phyloP scores from a whole-genome alignment of 1,284 basidiomycete genomes.

The Grifola frondosa region DNA sequence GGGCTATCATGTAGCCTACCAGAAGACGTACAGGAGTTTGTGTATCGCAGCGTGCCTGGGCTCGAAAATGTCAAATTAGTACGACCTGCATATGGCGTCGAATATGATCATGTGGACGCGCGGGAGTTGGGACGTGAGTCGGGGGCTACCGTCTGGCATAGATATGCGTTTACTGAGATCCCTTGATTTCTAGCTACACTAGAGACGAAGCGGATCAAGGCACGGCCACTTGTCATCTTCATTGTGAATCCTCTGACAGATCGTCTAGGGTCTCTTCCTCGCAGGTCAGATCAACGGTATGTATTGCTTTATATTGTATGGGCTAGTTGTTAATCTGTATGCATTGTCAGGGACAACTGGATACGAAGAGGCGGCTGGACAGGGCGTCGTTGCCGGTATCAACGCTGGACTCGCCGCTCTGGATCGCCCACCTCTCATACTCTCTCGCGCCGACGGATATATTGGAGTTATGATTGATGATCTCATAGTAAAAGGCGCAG shows the following conservation, averaged over 20 bases:
- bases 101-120: slow-evolving; percentile 91
- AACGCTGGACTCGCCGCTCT: slow-evolving; percentile 79
- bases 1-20: slow-evolving; percentile 87
- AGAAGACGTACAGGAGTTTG: slow-evolving; percentile 74
- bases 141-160: background rate
- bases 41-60: slow-evolving; percentile 83
- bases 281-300: slow-evolving; percentile 86
- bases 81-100: slow-evolving; percentile 86
- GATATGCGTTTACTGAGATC: background rate
- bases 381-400: slow-evolving; percentile 82
- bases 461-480: slow-evolving; percentile 91
- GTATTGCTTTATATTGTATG: no score
- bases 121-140: slow-evolving; percentile 70
- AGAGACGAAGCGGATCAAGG: slow-evolving; percentile 81
- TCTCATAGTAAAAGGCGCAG: slow-evolving; percentile 81
- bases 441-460: slow-evolving; percentile 83
- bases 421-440: slow-evolving; percentile 52
- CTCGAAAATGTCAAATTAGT: slow-evolving; percentile 83
- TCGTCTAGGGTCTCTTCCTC: slow-evolving; percentile 70
- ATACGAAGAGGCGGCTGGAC: slow-evolving; percentile 90
- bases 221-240: slow-evolving; percentile 22
- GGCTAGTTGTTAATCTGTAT: no score
- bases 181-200: slow-evolving; percentile 57
- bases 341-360: slow-evolving; percentile 81
- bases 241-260: slow-evolving; percentile 4